phyloP scores from a whole-genome alignment of 805 yeast species.

The Candida suzukii region DNA sequence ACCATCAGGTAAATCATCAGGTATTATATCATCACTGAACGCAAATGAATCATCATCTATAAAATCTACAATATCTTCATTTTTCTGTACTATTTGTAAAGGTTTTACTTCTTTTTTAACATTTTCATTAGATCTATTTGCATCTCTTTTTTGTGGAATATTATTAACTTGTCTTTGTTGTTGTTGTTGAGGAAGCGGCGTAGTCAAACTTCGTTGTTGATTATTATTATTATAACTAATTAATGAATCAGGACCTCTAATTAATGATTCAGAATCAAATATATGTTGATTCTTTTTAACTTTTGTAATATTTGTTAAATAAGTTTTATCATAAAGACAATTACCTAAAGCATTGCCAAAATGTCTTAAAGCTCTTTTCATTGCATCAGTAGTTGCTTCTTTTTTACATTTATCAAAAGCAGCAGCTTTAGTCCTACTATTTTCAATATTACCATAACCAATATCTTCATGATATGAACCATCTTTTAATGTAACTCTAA shows the following conservation, averaged over 20 bases:
- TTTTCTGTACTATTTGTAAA: too few relatives aligned
- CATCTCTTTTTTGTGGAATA: background rate
- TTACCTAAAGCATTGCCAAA: slow-evolving; percentile 80
- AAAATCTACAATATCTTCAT: slow-evolving; percentile 10
- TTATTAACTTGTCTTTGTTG: background rate
- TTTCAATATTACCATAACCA: slow-evolving; percentile 72
- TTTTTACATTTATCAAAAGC: slow-evolving; percentile 79
- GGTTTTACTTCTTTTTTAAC: background rate
- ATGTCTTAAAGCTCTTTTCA: slow-evolving; percentile 70
- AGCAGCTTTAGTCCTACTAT: slow-evolving; percentile 59
- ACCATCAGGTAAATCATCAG: slow-evolving; percentile 24
- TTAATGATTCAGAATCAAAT: slow-evolving; percentile 23
- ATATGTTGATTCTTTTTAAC: slow-evolving; percentile 26
- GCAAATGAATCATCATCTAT: slow-evolving; percentile 43
- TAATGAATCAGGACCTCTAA: slow-evolving; percentile 15
- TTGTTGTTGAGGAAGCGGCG: background rate
- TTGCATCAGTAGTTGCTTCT: slow-evolving; percentile 80
- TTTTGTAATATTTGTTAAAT: slow-evolving; percentile 42
- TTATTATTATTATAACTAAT: background rate
- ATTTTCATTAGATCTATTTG: background rate
- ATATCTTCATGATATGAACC: slow-evolving; percentile 77
- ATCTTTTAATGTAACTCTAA: slow-evolving; percentile 66
- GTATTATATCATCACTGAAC: slow-evolving; percentile 38
- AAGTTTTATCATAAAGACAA: slow-evolving; percentile 74
- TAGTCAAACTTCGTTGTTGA: background rate